These are phyloP conservation scores for Ogataea methanolica DNA, from an alignment of 805 yeast genomes.

Conservation along the genomic window DNA sequence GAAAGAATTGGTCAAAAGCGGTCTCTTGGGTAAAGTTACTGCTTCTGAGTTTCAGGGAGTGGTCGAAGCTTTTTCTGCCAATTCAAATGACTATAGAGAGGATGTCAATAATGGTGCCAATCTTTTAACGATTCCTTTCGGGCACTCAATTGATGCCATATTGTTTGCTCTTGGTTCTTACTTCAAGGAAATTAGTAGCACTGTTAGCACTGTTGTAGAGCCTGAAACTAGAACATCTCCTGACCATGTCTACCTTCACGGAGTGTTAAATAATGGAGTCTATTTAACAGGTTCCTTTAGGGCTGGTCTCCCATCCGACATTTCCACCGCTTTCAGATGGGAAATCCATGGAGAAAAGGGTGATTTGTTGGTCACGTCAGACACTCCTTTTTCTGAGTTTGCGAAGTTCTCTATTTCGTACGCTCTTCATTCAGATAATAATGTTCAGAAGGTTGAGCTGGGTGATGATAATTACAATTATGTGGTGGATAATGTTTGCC, in stretches of 20 bases:
- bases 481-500: background rate
- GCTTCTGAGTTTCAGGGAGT: constrained; percentile 1
- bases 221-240: background rate
- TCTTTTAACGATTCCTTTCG: constrained; percentile 3
- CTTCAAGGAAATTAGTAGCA: background rate
- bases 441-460: background rate
- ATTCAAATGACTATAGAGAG: background rate
- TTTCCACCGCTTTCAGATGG: background rate
- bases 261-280: background rate
- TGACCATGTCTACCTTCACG: background rate
- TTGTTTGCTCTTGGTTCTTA: background rate
- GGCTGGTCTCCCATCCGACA: background rate
- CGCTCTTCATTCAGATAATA: background rate
- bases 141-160: constrained; percentile 5
- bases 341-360: background rate
- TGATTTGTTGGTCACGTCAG: background rate
- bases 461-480: background rate
- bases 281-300: background rate
- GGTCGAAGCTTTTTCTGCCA: background rate
- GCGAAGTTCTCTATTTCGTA: background rate
- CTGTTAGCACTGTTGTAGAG: background rate
- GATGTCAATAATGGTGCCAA: constrained; percentile 4
- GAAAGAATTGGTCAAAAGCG: background rate
- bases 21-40: background rate
- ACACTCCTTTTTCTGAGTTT: background rate